Conservation (phyloP, 2,329 filamentous ascomycete genomes). For the Rasamsonia emersonii region DNA sequence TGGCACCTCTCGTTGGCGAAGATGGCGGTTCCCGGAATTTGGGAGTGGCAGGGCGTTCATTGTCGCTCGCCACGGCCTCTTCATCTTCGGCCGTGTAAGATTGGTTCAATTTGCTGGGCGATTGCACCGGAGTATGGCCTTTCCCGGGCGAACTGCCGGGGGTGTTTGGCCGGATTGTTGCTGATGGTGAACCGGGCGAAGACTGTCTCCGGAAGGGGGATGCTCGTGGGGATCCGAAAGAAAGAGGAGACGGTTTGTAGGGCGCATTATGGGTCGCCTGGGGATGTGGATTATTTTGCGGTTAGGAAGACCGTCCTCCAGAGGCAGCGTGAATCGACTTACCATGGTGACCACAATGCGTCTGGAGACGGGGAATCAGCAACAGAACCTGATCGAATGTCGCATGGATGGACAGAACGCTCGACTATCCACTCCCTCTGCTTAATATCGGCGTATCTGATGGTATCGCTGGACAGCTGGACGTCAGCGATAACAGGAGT, state of each 20-base stretch:
- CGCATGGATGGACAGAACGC: too few species aligned
- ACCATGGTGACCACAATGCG: too few species aligned
- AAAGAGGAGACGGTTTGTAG: slow-evolving; percentile 64
- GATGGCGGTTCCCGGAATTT: slow-evolving; percentile 30
- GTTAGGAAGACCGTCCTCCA: too few species aligned
- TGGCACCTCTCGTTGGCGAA: slow-evolving; percentile 31
- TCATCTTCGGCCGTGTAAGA: slow-evolving; percentile 36
- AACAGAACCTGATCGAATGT: too few species aligned
- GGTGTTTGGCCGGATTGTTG: slow-evolving; percentile 40
- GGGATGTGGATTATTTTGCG: too few species aligned
- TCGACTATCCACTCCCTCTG: too few species aligned
- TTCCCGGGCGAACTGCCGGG: slow-evolving; percentile 39
- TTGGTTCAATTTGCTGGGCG: slow-evolving; percentile 40
- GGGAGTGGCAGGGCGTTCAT: slow-evolving; percentile 22
- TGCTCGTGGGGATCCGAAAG: slow-evolving; percentile 60
- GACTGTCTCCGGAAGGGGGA: slow-evolving; percentile 63
- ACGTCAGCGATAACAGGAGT: too few species aligned
- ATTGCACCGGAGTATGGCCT: slow-evolving; percentile 35
- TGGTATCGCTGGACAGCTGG: too few species aligned
- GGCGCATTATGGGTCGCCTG: slow-evolving; percentile 46
- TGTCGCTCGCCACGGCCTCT: slow-evolving; percentile 20
- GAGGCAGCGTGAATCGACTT: too few species aligned
- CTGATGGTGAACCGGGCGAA: slow-evolving; percentile 53
- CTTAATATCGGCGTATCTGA: too few species aligned
- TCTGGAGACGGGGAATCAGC: too few species aligned